phyloP scores from a whole-genome alignment of 495 filamentous ascomycete species.

The Annulohypoxylon stygium region DNA sequence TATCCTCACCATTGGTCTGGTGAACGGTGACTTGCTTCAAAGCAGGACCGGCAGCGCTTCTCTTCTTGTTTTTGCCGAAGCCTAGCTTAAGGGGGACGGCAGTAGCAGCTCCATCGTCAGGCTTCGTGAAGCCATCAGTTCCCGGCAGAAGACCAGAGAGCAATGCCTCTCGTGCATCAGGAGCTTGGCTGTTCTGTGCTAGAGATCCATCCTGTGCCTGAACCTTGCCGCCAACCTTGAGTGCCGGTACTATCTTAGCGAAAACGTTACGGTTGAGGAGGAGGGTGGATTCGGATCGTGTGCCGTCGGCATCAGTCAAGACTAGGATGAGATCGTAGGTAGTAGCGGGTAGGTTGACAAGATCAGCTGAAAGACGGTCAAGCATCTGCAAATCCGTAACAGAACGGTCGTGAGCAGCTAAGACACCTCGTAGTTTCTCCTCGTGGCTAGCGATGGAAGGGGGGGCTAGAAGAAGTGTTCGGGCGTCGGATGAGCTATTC shows the following conservation, averaged over 20 bases:
- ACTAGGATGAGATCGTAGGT: conserved; percentile 90
- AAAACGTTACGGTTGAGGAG: conserved; percentile 78
- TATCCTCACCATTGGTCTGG: conserved; percentile 37
- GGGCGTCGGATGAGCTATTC: conserved; percentile 43
- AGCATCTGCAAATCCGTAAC: conserved; percentile 97
- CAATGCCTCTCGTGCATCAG: conserved; percentile 76
- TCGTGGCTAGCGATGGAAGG: conserved; percentile 66
- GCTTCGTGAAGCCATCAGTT: conserved; percentile 77
- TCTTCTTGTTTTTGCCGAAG: conserved; percentile 75
- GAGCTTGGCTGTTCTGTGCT: conserved; percentile 56
- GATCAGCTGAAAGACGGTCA: conserved; percentile 86
- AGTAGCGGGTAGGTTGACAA: conserved; percentile 78
- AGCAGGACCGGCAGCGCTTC: conserved; percentile 44
- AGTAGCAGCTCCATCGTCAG: conserved; percentile 70
- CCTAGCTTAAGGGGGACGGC: conserved; percentile 75
- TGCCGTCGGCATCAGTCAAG: conserved; percentile 79
- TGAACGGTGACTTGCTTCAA: conserved; percentile 38
- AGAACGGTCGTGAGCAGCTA: conserved; percentile 73
- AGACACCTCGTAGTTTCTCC: conserved; percentile 59
- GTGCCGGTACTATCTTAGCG: conserved; percentile 71
- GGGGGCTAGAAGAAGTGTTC: conserved; percentile 68
- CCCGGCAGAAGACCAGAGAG: conserved; percentile 81
- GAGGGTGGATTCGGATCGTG: conserved; percentile 67
- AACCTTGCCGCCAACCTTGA: conserved; percentile 79
- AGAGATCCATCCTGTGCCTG: conserved; percentile 76